Evolutionary conservation across 306 rosid species (phyloP).

Genomic region (Quercus dentata): DNA sequence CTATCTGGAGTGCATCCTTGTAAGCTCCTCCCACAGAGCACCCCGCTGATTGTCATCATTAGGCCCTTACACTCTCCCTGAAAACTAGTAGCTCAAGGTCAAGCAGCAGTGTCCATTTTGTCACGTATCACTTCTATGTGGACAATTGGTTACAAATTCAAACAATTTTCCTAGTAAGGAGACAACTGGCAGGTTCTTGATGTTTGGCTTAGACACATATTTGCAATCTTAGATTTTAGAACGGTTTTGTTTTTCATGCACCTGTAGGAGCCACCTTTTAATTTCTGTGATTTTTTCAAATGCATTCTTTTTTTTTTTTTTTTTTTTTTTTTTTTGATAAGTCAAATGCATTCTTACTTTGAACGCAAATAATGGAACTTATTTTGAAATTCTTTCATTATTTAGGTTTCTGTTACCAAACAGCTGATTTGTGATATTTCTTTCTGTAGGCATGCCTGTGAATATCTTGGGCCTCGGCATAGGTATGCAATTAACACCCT

Average conservation of each 20-base stretch:
- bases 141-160: not conserved
- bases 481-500: slow-evolving; percentile 45
- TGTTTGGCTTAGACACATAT: not conserved
- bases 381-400: not conserved
- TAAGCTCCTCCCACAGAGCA: no score
- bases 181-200: not conserved
- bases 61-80: not conserved
- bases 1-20: no score
- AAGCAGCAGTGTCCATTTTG: not conserved
- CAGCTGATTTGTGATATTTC: not conserved
- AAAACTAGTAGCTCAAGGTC: not conserved
- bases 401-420: not conserved
- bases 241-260: not conserved
- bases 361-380: not conserved
- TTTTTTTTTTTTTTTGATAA: no score
- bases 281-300: not conserved
- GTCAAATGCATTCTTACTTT: not conserved
- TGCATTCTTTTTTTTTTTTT: no score
- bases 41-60: no score
- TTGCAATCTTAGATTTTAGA: not conserved
- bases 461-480: slow-evolving; percentile 86
- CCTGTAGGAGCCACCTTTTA: not conserved
- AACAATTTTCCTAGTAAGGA: not conserved
- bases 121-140: not conserved
- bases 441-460: slow-evolving; percentile 77